phyloP scores from a whole-genome alignment of 2,329 filamentous ascomycete species.

The Calonectria henricotiae region DNA sequence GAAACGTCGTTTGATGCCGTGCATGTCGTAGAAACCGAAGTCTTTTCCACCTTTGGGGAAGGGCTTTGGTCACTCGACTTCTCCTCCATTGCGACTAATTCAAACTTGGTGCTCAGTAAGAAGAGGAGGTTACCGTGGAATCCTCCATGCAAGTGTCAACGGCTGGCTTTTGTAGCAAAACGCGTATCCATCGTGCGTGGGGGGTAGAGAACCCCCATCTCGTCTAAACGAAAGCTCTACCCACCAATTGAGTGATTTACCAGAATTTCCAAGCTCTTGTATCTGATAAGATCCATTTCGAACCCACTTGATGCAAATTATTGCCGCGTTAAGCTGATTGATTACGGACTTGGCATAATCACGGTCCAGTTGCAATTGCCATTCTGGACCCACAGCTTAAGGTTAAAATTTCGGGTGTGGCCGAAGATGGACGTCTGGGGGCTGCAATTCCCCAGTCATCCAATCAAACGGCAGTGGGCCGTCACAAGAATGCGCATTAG shows the following conservation, averaged over 20 bases:
- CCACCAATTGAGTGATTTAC: constrained; percentile 14
- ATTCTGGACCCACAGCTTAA: constrained; percentile 2
- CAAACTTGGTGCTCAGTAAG: too few relatives aligned
- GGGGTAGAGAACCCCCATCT: background rate
- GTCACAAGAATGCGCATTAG: constrained; percentile 1
- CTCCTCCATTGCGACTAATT: background rate
- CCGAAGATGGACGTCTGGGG: background rate
- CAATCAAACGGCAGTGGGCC: background rate
- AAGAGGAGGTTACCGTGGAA: background rate
- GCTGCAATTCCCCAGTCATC: background rate
- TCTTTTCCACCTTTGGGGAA: background rate
- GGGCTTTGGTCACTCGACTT: background rate
- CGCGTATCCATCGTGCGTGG: background rate
- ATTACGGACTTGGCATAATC: constrained; percentile 6
- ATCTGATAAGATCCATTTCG: constrained; percentile 18
- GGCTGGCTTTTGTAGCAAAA: background rate
- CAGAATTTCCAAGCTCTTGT: background rate
- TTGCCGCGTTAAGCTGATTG: background rate
- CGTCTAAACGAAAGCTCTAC: background rate
- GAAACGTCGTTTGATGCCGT: background rate
- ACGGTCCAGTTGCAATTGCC: background rate
- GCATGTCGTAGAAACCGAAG: background rate
- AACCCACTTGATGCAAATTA: background rate
- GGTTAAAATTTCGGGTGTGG: background rate
- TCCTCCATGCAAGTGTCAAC: background rate